These are phyloP conservation scores for Myriosclerotinia curreyana DNA, from an alignment of 2,329 filamentous ascomycete genomes.

Conservation along the genomic window DNA sequence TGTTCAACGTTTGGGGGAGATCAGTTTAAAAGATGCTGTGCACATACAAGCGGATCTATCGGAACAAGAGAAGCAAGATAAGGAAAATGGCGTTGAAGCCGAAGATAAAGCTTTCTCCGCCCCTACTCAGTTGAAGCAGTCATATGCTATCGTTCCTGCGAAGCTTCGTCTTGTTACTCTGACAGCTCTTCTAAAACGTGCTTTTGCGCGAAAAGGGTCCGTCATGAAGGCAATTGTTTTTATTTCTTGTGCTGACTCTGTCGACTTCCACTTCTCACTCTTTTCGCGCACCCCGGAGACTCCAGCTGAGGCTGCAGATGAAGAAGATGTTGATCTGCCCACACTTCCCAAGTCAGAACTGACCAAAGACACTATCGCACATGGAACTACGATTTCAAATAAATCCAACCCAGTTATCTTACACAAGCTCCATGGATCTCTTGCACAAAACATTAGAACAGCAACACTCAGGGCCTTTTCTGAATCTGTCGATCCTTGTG, in stretches of 20 bases:
- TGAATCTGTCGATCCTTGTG: slow-evolving; percentile 67
- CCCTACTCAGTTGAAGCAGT: slow-evolving; percentile 90
- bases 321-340: slow-evolving; percentile 39
- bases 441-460: slow-evolving; percentile 83
- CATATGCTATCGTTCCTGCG: slow-evolving; percentile 80
- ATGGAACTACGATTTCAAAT: slow-evolving; percentile 69
- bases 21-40: slow-evolving; percentile 88
- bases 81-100: slow-evolving; percentile 46
- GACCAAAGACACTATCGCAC: slow-evolving; percentile 61
- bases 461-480: slow-evolving; percentile 80
- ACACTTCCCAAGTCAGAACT: slow-evolving; percentile 38
- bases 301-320: slow-evolving; percentile 39
- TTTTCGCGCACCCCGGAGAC: slow-evolving; percentile 48
- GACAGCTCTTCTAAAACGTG: slow-evolving; percentile 76
- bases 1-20: slow-evolving; percentile 88
- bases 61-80: slow-evolving; percentile 49
- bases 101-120: slow-evolving; percentile 65
- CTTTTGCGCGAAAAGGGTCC: slow-evolving; percentile 82
- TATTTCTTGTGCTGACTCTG: slow-evolving; percentile 93
- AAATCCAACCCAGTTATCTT: slow-evolving; percentile 74
- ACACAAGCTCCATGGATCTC: slow-evolving; percentile 86
- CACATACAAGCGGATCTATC: slow-evolving; percentile 70
- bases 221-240: slow-evolving; percentile 98
- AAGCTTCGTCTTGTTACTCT: slow-evolving; percentile 90
- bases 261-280: slow-evolving; percentile 92